Evolutionary conservation across 768 basidiomycete genomes (phyloP).

Genomic region (Phaeotremella fagi): DNA sequence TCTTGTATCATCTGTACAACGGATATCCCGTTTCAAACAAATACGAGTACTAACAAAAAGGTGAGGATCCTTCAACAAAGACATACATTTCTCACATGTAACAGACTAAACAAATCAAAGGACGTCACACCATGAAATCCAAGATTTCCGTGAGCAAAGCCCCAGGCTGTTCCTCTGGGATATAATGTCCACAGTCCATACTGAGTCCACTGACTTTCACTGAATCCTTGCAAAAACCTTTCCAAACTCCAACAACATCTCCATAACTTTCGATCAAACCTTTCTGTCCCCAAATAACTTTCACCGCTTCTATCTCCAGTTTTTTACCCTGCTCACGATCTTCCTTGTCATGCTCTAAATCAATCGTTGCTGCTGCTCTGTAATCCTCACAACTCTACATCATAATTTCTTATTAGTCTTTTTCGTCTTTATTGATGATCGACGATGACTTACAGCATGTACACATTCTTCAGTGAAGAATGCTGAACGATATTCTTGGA

Average conservation of each 20-base stretch:
- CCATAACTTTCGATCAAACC: conserved; percentile 28
- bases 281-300: conserved; percentile 32
- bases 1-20: background rate
- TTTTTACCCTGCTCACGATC: conserved; percentile 19
- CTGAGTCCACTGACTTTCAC: conserved; percentile 15
- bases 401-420: background rate
- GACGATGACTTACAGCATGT: conserved; percentile 23
- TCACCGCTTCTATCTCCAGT: conserved; percentile 15
- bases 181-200: conserved; percentile 34
- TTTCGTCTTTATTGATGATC: background rate
- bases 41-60: too few relatives aligned
- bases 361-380: conserved; percentile 43
- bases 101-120: background rate
- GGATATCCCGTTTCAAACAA: too few relatives aligned
- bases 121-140: conserved; percentile 9
- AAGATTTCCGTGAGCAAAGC: conserved; percentile 24
- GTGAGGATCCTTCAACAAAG: too few relatives aligned
- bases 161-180: conserved; percentile 33
- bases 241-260: conserved; percentile 22
- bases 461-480: conserved; percentile 16
- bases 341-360: conserved; percentile 38
- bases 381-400: conserved; percentile 45
- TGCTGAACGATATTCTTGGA: conserved; percentile 18
- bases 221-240: conserved; percentile 12
- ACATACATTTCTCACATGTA: too few relatives aligned